Conservation (phyloP, 163 green algal species). For the Chlamydomonas reinhardtii region DNA sequence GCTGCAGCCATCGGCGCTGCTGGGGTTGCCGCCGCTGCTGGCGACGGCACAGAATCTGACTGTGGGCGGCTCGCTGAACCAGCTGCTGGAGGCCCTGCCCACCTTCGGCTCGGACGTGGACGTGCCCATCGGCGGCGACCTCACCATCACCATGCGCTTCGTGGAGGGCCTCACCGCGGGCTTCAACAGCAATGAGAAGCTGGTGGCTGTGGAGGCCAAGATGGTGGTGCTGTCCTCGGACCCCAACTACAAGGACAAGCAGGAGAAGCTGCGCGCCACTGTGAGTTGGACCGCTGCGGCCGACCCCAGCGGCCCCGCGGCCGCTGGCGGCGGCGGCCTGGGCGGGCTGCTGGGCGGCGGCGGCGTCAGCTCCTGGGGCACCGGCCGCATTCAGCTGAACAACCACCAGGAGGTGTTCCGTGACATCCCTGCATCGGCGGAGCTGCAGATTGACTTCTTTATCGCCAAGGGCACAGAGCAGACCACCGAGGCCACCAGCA, state of each 20-base stretch:
- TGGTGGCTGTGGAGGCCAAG: conserved; percentile 36
- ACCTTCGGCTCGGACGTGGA: conserved; percentile 34
- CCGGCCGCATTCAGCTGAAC: not conserved
- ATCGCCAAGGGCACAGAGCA: conserved; percentile 35
- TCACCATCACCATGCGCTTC: conserved; percentile 18
- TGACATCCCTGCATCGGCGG: conserved; percentile 55
- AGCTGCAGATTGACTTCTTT: conserved; percentile 63
- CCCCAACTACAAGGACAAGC: not conserved
- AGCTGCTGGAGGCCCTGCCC: conserved; percentile 22
- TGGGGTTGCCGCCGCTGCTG: conserved; percentile 2
- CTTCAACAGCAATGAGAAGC: conserved; percentile 33
- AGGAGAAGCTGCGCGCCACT: not conserved
- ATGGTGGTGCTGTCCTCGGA: conserved; percentile 1
- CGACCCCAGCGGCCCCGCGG: not conserved
- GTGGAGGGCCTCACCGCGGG: conserved; percentile 4
- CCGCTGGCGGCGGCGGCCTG: not conserved
- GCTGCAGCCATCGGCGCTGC: not conserved
- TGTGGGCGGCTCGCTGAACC: not conserved
- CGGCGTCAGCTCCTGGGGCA: not conserved
- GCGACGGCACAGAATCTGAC: not conserved
- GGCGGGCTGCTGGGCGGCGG: not conserved
- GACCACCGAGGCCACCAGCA: not conserved
- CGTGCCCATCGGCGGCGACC: conserved; percentile 36
- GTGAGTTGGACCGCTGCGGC: not conserved
- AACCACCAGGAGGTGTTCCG: conserved; percentile 38